Evolutionary conservation across 805 yeast species (phyloP).

Genomic region (Yamadazyma laniorum): DNA sequence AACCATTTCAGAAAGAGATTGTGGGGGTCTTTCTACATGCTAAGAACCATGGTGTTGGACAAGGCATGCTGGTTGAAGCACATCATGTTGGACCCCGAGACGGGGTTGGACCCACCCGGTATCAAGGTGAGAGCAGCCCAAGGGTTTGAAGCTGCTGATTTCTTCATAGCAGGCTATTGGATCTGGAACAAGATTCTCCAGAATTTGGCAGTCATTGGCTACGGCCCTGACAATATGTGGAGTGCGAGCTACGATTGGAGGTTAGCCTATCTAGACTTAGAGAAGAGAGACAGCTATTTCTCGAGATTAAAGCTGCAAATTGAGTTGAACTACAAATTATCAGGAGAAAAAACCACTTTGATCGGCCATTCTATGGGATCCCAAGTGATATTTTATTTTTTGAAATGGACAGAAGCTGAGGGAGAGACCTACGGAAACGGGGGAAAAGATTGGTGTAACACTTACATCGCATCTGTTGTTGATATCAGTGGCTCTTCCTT

Average conservation of each 20-base stretch:
- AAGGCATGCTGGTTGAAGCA: slow-evolving; percentile 93
- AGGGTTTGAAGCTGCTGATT: slow-evolving; percentile 96
- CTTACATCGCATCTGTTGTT: slow-evolving; percentile 73
- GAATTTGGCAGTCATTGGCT: slow-evolving; percentile 90
- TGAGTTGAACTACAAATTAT: slow-evolving; percentile 53
- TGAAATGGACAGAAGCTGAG: slow-evolving; percentile 95
- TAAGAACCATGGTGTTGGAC: slow-evolving; percentile 86
- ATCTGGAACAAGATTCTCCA: slow-evolving; percentile 97
- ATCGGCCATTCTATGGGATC: slow-evolving; percentile 97
- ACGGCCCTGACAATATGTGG: slow-evolving; percentile 85
- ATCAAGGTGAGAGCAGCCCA: slow-evolving; percentile 84
- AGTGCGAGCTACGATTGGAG: slow-evolving; percentile 98
- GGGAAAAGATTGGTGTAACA: slow-evolving; percentile 86
- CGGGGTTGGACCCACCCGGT: slow-evolving; percentile 90
- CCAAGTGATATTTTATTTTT: slow-evolving; percentile 80
- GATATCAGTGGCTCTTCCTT: slow-evolving; percentile 87
- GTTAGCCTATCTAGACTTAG: slow-evolving; percentile 83
- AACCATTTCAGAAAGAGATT: slow-evolving; percentile 85
- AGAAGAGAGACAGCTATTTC: slow-evolving; percentile 83
- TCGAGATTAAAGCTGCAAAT: slow-evolving; percentile 69
- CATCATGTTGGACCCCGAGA: slow-evolving; percentile 81
- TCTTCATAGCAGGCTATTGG: slow-evolving; percentile 97
- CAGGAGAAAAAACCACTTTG: slow-evolving; percentile 69
- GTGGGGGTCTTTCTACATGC: slow-evolving; percentile 98
- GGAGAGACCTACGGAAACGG: slow-evolving; percentile 86